Percentiles rank a stretch among this genome's conserved stretches.
Evolutionary conservation across 179 eudicot species (phyloP).

Genomic region (Actinidia chinensis): DNA sequence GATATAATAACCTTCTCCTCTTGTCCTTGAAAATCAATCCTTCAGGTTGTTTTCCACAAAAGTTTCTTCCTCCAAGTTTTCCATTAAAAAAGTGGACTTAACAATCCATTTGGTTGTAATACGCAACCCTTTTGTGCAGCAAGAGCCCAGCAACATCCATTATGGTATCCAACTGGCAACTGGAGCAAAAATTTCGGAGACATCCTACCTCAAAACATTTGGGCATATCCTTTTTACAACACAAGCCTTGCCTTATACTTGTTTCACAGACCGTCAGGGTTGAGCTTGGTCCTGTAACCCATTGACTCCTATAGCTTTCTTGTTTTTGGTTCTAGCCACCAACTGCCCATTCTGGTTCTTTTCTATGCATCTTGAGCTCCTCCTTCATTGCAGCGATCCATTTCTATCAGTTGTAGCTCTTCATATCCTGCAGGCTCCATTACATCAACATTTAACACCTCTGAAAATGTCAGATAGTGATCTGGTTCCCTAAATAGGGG

Average conservation of each 20-base stretch:
- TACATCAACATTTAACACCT: background rate
- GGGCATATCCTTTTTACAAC: background rate
- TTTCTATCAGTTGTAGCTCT: background rate
- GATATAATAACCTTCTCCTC: no score
- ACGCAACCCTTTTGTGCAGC: background rate
- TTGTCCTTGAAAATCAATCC: no score
- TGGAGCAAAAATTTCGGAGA: background rate
- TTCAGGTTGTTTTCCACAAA: no score
- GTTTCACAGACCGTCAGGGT: background rate
- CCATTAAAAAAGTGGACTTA: background rate
- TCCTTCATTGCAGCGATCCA: background rate
- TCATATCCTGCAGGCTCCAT: background rate
- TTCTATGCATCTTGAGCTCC: no score
- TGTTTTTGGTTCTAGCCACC: background rate
- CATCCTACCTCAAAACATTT: background rate
- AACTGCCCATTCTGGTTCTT: no score
- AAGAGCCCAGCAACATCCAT: no score
- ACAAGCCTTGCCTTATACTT: background rate
- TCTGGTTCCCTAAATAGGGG: background rate
- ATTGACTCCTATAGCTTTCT: background rate
- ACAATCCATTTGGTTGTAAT: background rate
- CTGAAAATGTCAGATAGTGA: background rate
- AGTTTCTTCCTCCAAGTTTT: background rate
- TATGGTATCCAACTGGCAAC: no score
- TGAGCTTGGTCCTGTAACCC: background rate